phyloP scores from a whole-genome alignment of 2,329 filamentous ascomycete genomes.

The Paecilomyces dactylethromorphus region DNA sequence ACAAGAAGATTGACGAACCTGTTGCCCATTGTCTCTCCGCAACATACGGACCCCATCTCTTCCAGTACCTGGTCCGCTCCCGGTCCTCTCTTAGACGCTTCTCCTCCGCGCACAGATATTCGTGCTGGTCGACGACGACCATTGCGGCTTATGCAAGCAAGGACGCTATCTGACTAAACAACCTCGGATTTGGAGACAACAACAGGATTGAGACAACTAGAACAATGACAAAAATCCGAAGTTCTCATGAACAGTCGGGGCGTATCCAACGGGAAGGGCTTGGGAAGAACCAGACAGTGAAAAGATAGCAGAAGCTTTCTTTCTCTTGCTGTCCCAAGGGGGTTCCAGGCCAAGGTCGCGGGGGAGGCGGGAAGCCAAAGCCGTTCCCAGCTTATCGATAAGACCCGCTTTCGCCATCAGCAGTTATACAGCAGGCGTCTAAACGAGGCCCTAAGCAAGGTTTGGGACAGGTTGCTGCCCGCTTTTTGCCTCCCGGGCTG shows the following conservation, averaged over 20 bases:
- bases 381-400: not conserved
- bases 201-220: not conserved
- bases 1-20: constrained; percentile 46
- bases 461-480: not conserved
- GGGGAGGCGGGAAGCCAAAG: not conserved
- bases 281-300: not conserved
- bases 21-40: constrained; percentile 95
- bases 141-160: constrained; percentile 42
- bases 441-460: not conserved
- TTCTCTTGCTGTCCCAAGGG: not conserved
- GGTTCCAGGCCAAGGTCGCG: not conserved
- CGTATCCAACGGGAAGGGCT: not conserved
- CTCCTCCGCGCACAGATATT: constrained; percentile 85
- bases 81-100: constrained; percentile 80
- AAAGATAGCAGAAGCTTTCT: not conserved
- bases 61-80: constrained; percentile 85
- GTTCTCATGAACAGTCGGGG: not conserved
- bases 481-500: not conserved
- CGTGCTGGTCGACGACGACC: constrained; percentile 84
- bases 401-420: not conserved
- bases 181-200: not conserved
- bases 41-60: constrained; percentile 94
- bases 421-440: not conserved
- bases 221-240: not conserved
- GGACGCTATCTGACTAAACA: not conserved